phyloP scores from a whole-genome alignment of 225 moss, liverwort and hornwort species.

The Neckera pumila region DNA sequence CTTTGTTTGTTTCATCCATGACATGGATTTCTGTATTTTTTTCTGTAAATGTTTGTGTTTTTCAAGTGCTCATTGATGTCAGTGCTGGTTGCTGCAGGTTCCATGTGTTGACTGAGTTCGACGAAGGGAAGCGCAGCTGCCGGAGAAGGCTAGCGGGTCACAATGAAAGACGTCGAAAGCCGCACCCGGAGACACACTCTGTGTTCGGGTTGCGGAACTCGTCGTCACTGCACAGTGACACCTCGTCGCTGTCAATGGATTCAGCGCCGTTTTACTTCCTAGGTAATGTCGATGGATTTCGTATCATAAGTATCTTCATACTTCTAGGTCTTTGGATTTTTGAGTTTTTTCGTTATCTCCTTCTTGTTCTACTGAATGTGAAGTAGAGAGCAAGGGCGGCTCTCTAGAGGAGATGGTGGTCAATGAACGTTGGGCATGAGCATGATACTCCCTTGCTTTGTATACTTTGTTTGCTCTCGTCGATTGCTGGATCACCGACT shows the following conservation, averaged over 20 bases:
- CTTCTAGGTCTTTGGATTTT: background rate
- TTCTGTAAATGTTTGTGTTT: background rate
- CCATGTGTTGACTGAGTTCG: slow-evolving; percentile 79
- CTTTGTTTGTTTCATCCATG: too few species aligned
- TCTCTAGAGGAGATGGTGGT: background rate
- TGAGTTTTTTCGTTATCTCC: background rate
- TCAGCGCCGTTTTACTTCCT: slow-evolving; percentile 35
- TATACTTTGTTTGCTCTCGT: background rate
- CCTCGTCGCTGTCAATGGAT: slow-evolving; percentile 38
- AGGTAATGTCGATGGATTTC: background rate
- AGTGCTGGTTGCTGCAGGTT: slow-evolving; percentile 42
- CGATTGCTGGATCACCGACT: background rate
- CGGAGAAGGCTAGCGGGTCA: slow-evolving; percentile 80
- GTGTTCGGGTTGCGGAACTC: slow-evolving; percentile 35
- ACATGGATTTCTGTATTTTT: background rate
- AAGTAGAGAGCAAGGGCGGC: background rate
- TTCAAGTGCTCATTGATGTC: background rate
- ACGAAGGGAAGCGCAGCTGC: slow-evolving; percentile 91
- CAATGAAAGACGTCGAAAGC: slow-evolving; percentile 86
- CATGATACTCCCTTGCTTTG: background rate
- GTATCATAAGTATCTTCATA: background rate
- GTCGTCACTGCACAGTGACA: slow-evolving; percentile 34
- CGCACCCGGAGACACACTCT: slow-evolving; percentile 70
- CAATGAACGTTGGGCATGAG: background rate
- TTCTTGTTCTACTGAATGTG: background rate